phyloP scores from a whole-genome alignment of 345 rosid species.

The Brassica rapa region DNA sequence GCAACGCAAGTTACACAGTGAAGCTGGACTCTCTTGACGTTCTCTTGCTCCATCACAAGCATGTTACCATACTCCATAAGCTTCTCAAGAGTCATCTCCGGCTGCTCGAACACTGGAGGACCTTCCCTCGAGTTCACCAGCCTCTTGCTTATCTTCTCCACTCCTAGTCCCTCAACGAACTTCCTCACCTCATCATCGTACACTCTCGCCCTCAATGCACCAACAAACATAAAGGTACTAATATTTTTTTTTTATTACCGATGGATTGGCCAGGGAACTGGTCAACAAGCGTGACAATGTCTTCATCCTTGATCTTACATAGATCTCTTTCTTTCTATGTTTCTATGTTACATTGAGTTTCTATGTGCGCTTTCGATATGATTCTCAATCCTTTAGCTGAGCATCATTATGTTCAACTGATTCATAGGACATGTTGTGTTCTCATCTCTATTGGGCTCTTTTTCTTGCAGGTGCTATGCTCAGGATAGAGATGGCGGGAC shows the following conservation, averaged over 20 bases:
- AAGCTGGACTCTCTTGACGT: conserved; percentile 94
- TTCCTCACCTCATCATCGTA: conserved; percentile 98
- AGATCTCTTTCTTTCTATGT: too few species aligned
- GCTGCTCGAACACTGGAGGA: conserved; percentile 80
- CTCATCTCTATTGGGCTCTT: too few species aligned
- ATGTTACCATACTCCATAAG: conserved; percentile 79
- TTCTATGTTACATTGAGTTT: too few species aligned
- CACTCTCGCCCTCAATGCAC: conserved; percentile 93
- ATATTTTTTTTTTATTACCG: conserved; percentile 47
- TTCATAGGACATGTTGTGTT: too few species aligned
- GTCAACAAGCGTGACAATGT: conserved; percentile 75
- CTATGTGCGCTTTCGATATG: too few species aligned
- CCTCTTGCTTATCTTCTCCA: conserved; percentile 64
- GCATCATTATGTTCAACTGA: too few species aligned
- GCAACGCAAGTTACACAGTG: conserved; percentile 26
- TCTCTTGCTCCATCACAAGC: conserved; percentile 92
- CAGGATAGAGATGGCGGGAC: too few species aligned
- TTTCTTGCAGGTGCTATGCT: too few species aligned
- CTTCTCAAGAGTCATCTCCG: conserved; percentile 70
- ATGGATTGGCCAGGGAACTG: conserved; percentile 97
- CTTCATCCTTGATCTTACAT: conserved; percentile 47
- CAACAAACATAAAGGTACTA: conserved; percentile 10
- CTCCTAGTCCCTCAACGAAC: conserved; percentile 68
- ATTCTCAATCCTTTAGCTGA: too few species aligned
- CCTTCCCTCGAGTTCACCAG: conserved; percentile 91